phyloP scores from a whole-genome alignment of 345 rosid species.

The Salix viminalis region DNA sequence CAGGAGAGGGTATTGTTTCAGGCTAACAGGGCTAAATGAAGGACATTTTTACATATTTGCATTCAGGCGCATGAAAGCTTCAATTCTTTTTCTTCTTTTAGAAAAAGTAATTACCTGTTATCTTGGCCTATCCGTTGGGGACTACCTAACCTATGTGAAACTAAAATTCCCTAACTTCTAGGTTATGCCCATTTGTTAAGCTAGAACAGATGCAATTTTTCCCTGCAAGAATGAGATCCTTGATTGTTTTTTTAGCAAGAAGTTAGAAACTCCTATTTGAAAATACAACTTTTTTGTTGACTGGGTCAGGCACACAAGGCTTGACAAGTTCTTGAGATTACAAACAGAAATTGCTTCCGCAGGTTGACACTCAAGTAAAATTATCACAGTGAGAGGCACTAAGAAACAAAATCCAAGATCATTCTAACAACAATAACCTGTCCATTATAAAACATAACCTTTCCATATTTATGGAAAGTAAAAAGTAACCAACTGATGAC shows the following conservation, averaged over 20 bases:
- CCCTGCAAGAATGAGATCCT: not conserved
- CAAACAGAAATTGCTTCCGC: not conserved
- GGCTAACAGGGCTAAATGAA: not conserved
- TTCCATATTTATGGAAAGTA: not conserved
- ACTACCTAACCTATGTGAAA: not conserved
- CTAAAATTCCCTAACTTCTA: not conserved
- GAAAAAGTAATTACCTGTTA: not conserved
- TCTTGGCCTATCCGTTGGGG: not conserved
- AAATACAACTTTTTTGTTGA: not conserved
- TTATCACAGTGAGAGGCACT: not conserved
- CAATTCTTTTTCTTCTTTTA: not conserved
- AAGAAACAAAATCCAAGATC: not conserved
- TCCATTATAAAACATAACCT: not conserved
- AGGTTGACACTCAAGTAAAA: not conserved
- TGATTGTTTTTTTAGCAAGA: not conserved
- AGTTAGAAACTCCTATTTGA: not conserved
- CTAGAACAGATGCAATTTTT: not conserved
- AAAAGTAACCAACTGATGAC: not conserved
- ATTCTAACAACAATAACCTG: not conserved
- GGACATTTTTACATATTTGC: not conserved
- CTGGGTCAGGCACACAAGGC: not conserved
- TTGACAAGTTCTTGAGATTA: not conserved
- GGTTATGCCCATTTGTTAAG: not conserved
- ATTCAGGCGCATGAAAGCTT: not conserved
- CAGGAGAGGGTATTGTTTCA: not conserved